Conservation (phyloP, 2,329 filamentous ascomycete species). For the Trichothecium roseum region DNA sequence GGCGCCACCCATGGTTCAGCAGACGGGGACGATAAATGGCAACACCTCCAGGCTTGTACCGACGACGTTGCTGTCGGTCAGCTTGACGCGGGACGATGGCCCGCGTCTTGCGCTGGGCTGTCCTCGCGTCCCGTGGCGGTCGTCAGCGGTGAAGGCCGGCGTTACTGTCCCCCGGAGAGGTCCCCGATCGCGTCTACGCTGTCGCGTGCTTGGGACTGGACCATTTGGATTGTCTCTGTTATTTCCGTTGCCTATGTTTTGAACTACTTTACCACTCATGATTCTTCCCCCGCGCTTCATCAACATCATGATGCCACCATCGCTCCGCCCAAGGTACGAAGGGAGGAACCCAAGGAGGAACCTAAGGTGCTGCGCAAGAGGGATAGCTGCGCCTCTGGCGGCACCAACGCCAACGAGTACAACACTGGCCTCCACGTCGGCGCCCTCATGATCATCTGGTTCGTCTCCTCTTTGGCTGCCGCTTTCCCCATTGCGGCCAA, state of each 20-base stretch:
- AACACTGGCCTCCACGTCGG: constrained; percentile 47
- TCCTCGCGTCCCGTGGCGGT: constrained; percentile 20
- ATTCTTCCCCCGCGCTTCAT: constrained; percentile 2
- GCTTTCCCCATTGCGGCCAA: constrained; percentile 44
- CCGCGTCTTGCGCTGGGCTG: constrained; percentile 10
- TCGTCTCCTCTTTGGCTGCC: constrained; percentile 36
- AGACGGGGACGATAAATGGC: constrained; percentile 15
- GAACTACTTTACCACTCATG: constrained; percentile 9
- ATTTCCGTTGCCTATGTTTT: constrained; percentile 22
- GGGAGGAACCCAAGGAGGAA: not conserved
- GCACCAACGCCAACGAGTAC: constrained; percentile 29
- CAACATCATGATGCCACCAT: not conserved
- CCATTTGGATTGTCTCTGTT: constrained; percentile 31
- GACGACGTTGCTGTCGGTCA: constrained; percentile 3
- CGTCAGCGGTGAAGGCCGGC: constrained; percentile 30
- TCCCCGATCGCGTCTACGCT: constrained; percentile 16
- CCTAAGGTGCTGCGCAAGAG: constrained; percentile 11
- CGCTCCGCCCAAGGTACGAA: not conserved
- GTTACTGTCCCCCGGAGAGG: constrained; percentile 19
- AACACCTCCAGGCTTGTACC: constrained; percentile 8
- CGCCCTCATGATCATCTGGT: constrained; percentile 40
- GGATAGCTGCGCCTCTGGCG: constrained; percentile 17
- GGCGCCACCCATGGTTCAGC: constrained; percentile 6
- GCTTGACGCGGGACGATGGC: constrained; percentile 19
- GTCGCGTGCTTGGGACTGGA: constrained; percentile 27